These are phyloP conservation scores for Hymenochaete sp. DNA, from an alignment of 1,284 basidiomycete species.

Conservation along the genomic window DNA sequence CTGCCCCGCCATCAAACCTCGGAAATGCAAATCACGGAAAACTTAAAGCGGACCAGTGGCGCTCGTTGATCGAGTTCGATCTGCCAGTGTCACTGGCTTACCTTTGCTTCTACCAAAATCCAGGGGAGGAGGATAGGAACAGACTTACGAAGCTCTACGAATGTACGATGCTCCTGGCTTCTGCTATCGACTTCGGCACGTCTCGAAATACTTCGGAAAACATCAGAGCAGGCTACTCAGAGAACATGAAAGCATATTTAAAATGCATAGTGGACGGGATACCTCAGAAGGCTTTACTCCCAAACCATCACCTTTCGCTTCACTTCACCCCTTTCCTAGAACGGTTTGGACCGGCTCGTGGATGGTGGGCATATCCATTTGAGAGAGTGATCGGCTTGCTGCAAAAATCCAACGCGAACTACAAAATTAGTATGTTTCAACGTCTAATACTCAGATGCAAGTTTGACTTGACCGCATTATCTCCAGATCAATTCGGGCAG, in stretches of 20 bases:
- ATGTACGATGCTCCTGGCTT: not conserved
- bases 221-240: not conserved
- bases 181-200: no score
- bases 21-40: conserved; percentile 26
- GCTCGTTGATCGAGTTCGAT: conserved; percentile 24
- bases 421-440: conserved; percentile 9
- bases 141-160: not conserved
- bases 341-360: conserved; percentile 20
- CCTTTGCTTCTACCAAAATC: conserved; percentile 25
- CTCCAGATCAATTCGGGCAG: no score
- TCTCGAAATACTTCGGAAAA: no score
- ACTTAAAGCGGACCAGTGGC: conserved; percentile 33
- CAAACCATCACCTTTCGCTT: conserved; percentile 22
- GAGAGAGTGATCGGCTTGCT: conserved; percentile 22
- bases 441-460: no score
- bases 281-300: not conserved
- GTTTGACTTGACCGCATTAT: no score
- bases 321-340: conserved; percentile 20
- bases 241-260: conserved; percentile 1
- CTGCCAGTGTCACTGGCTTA: conserved; percentile 28
- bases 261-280: not conserved
- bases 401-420: conserved; percentile 20
- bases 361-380: conserved; percentile 23
- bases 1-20: no score
- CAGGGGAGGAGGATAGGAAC: no score